phyloP scores from a whole-genome alignment of 441 rosid species.

The Dalechampia spathulata region DNA sequence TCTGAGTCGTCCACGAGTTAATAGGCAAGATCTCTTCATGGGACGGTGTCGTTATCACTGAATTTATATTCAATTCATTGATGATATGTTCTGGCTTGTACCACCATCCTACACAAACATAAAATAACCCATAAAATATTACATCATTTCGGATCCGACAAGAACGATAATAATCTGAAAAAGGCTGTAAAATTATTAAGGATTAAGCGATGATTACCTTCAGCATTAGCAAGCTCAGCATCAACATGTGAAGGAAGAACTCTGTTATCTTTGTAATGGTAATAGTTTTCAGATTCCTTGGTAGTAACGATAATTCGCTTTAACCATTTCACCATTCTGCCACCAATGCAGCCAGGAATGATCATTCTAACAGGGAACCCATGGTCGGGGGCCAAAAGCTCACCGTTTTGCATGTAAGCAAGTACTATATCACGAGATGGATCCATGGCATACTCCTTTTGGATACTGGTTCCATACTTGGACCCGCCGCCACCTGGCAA shows the following conservation, averaged over 20 bases:
- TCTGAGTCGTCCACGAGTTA: constrained; percentile 73
- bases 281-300: constrained; percentile 59
- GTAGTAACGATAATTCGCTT: constrained; percentile 68
- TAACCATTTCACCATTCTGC: constrained; percentile 90
- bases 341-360: constrained; percentile 83
- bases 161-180: too few relatives aligned
- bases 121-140: neutral
- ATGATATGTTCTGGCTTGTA: constrained; percentile 72
- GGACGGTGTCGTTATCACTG: constrained; percentile 75
- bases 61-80: constrained; percentile 81
- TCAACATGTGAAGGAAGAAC: constrained; percentile 85
- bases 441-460: constrained; percentile 66
- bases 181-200: too few relatives aligned
- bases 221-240: constrained; percentile 72
- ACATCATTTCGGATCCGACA: too few relatives aligned
- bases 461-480: constrained; percentile 77
- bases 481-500: constrained; percentile 91
- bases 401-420: constrained; percentile 94
- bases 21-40: constrained; percentile 76
- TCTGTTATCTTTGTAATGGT: constrained; percentile 70
- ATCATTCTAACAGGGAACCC: constrained; percentile 81
- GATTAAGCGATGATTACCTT: constrained; percentile 33
- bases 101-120: constrained; percentile 68
- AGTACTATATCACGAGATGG: constrained; percentile 73
- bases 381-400: constrained; percentile 64